phyloP scores from a whole-genome alignment of 805 yeast genomes.

The Metschnikowia arizonensis region DNA sequence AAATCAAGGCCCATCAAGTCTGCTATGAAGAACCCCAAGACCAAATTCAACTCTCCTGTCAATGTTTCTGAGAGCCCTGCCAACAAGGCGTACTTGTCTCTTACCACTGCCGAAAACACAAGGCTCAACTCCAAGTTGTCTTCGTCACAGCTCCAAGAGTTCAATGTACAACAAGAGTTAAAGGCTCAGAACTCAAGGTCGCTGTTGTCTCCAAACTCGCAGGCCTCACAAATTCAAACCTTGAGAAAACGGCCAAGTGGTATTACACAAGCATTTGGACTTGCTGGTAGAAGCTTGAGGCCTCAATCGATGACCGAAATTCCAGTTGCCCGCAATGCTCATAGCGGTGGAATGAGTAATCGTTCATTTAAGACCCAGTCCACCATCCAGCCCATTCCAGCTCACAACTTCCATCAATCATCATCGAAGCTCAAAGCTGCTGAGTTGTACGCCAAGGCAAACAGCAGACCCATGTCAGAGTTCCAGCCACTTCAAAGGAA shows the following conservation, averaged over 20 bases:
- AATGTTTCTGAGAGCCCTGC: slow-evolving; percentile 37
- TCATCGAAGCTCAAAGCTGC: slow-evolving; percentile 46
- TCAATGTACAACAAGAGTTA: slow-evolving; percentile 5
- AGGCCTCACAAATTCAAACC: slow-evolving; percentile 14
- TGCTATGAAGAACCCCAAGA: slow-evolving; percentile 43
- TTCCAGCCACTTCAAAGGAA: slow-evolving; percentile 40
- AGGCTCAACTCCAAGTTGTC: slow-evolving; percentile 63
- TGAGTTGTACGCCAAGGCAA: slow-evolving; percentile 50
- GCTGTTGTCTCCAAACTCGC: not conserved
- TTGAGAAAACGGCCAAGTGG: slow-evolving; percentile 26
- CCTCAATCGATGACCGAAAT: slow-evolving; percentile 28
- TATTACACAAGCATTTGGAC: slow-evolving; percentile 11
- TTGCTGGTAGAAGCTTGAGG: slow-evolving; percentile 29
- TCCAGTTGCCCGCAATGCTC: not conserved
- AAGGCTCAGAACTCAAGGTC: slow-evolving; percentile 9
- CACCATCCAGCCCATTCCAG: slow-evolving; percentile 28
- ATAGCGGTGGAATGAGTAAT: slow-evolving; percentile 25
- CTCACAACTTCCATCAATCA: slow-evolving; percentile 38
- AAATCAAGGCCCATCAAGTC: slow-evolving; percentile 35
- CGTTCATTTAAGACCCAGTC: slow-evolving; percentile 27
- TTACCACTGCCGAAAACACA: slow-evolving; percentile 77
- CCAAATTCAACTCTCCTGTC: slow-evolving; percentile 18
- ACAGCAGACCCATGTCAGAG: slow-evolving; percentile 36
- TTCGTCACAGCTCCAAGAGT: slow-evolving; percentile 32
- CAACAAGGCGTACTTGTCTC: slow-evolving; percentile 58